Percentiles rank a stretch among this genome's conserved stretches.
phyloP scores from a whole-genome alignment of 2,329 filamentous ascomycete genomes.

The Chaetomium strumarium region DNA sequence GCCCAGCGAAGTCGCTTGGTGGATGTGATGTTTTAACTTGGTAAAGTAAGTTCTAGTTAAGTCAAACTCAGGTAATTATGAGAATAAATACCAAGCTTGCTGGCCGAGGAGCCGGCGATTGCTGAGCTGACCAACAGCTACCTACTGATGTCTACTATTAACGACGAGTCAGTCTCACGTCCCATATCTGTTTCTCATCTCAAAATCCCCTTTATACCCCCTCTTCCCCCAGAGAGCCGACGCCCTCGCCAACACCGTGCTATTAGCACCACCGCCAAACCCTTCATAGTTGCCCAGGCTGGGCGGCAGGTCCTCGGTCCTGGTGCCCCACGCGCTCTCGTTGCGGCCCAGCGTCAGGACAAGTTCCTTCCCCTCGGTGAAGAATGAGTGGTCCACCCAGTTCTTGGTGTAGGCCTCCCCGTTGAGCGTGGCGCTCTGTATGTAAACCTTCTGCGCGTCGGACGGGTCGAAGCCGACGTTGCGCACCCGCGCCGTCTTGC shows the following conservation, averaged over 20 bases:
- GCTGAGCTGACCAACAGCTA: too few species aligned
- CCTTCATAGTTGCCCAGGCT: too few species aligned
- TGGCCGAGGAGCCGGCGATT: too few species aligned
- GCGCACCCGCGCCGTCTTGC: slow-evolving; percentile 53
- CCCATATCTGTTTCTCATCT: neutral
- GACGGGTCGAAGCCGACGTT: slow-evolving; percentile 56
- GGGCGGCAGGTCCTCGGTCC: slow-evolving; percentile 49
- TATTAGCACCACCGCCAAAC: slow-evolving; percentile 7
- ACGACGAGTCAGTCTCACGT: too few species aligned
- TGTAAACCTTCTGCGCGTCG: slow-evolving; percentile 51
- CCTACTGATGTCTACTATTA: too few species aligned
- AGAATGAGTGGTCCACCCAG: slow-evolving; percentile 65
- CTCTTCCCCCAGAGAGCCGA: neutral
- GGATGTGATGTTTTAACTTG: too few species aligned
- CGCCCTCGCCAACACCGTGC: neutral
- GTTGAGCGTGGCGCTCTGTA: slow-evolving; percentile 59
- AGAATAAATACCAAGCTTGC: too few species aligned
- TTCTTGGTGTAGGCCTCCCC: slow-evolving; percentile 56
- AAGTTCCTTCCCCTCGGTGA: slow-evolving; percentile 56
- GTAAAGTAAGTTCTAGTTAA: too few species aligned
- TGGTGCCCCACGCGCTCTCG: slow-evolving; percentile 61
- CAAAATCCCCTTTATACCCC: slow-evolving; percentile 7
- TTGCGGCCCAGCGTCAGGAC: slow-evolving; percentile 54
- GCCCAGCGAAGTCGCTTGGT: too few species aligned
- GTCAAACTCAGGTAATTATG: too few species aligned